Evolutionary conservation across 1,284 basidiomycete species (phyloP), one percentile per base, ranked within the genome.

Genomic region (Moesziomyces parantarcticus): DNA sequence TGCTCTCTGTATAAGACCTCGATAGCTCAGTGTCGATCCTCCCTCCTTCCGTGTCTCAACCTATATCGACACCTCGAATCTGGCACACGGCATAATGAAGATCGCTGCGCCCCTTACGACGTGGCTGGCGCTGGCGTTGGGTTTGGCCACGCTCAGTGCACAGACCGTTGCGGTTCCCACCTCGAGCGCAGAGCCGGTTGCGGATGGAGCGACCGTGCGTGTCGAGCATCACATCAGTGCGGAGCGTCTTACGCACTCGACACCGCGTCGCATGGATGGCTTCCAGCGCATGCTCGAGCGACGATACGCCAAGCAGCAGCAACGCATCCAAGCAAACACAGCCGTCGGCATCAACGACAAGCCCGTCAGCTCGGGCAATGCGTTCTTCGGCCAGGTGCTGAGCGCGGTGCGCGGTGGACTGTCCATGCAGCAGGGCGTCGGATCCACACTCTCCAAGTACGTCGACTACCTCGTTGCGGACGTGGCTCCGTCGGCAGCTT

Each of bases 221-320:
- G 46, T 26, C 1, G 26, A n/a, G 39, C 48, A 48, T 26, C 44
- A 49, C 46, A 68, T 74, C 46, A 64, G 60, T 21, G 60, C 71
- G 5, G 61, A 68, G 47, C 71, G 71, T 41, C 46, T 74, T 22
- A 57, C 62, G 5, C 60, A 63, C 36, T 61, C 61, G 20, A 74
- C 65, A 4, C 71, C 71, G 22, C 53, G 71, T 22, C 57, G 58
- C 21, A 65, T 65, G 61, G 61, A 68, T 43, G 71, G 71, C 2
- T 74, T 68, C 49, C 61, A 69, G 44, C 60, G 55, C 39, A 55
- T 74, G 60, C 60, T 68, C 46, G 60, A 73, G 29, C 56, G 59
- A 23, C 50, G 65, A 23, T 68, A 65, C 47, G 20, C 51, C n/a
- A 55, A 61, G 46, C 71, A 74, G 55, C 61, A 61, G 21, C 34